Conservation (phyloP, 2,329 filamentous ascomycete species). For the Ophiosphaerella narmari region DNA sequence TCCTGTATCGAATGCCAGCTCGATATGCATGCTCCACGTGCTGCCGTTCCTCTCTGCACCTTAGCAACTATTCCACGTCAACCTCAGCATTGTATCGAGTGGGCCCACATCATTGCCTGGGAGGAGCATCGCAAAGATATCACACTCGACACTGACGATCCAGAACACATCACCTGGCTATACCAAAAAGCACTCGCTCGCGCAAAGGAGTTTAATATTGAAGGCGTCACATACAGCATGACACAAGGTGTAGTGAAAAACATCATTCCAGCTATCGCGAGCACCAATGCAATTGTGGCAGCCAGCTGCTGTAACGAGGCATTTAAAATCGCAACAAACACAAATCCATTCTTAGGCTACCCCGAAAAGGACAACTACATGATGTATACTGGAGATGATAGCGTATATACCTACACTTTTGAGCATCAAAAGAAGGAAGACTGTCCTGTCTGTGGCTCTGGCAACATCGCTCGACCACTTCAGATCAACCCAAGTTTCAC, state of each 20-base stretch:
- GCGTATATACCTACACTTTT: constrained; percentile 97
- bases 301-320: constrained; percentile 96
- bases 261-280: constrained; percentile 97
- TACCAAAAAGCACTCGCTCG: constrained; percentile 82
- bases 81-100: constrained; percentile 97
- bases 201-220: constrained; percentile 85
- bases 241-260: constrained; percentile 99
- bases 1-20: constrained; percentile 98
- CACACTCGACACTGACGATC: constrained; percentile 89
- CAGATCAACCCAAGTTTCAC: constrained; percentile 72
- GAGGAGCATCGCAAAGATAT: constrained; percentile 73
- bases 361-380: constrained; percentile 83
- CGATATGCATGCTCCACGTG: constrained; percentile 96
- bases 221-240: constrained; percentile 90
- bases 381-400: constrained; percentile 98
- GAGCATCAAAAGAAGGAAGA: constrained; percentile 92
- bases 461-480: constrained; percentile 74
- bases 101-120: constrained; percentile 98
- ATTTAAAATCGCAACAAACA: constrained; percentile 85
- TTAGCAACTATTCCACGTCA: constrained; percentile 95
- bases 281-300: constrained; percentile 95
- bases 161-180: constrained; percentile 96
- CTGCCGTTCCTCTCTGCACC: constrained; percentile 95
- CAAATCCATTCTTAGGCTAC: constrained; percentile 77
- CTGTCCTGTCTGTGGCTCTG: constrained; percentile 83